Evolutionary conservation across 2,329 filamentous ascomycete genomes (phyloP), one percentile per base, ranked within the genome.

Genomic region (Diaporthe citri): DNA sequence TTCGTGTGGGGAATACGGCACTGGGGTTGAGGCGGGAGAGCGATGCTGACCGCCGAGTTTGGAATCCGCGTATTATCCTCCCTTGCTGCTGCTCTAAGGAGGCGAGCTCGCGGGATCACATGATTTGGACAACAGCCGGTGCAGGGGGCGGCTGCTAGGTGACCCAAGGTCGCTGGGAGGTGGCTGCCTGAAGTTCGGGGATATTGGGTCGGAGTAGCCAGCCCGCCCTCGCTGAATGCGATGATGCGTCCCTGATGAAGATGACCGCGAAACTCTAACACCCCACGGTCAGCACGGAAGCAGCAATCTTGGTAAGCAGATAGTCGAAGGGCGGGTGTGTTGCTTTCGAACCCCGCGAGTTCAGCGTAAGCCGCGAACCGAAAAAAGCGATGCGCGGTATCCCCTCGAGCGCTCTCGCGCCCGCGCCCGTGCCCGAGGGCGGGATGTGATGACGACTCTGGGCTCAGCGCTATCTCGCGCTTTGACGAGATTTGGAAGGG

Each of bases 1-100:
- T 69, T 69, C 48, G 12, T 69, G 48, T 69, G 64, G 64, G 64
- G 48, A 52, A 69, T n/a, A 41, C 31, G 48, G 48, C n/a, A 41
- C 64, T 69, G 34, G 48, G n/a, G 34, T n/a, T 4, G 2, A 28
- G n/a, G 64, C 46, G 22, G 64, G 64, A 51, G 46, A 39, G 64
- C 22, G 48, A 52, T 51, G 64, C 48, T 39, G 46, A 28, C 34
- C 64, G 31, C 28, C 55, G 46, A 10, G n/a, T 39, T 25, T 41
- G 34, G 7, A 13, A 69, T 17, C 46, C 43, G 31, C 46, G 31
- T 52, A 52, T 52, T 28, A 52, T 52, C 28, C 62, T 52, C 28
- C 62, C 31, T 25, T 36, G 36, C 22, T 20, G 36, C 36, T 15
- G 7, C 25, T 31, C 28, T n/a, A 17, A 8, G 9, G 25, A 17